Conservation (phyloP, 495 filamentous ascomycete genomes). For the Hypoxylon cercidicola region DNA sequence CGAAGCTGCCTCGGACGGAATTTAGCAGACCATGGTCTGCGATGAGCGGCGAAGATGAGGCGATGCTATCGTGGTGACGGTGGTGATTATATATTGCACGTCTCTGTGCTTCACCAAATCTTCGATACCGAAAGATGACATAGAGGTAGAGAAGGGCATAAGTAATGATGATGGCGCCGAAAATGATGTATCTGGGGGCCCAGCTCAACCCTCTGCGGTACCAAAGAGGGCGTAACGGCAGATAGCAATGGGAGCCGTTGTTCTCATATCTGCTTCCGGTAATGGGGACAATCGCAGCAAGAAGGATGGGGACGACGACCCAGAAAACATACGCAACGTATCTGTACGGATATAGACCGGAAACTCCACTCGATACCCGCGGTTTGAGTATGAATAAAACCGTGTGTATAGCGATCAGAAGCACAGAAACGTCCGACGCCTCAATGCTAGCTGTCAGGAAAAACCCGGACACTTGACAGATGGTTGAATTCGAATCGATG, state of each 20-base stretch:
- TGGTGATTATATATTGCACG: constrained; percentile 29
- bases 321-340: constrained; percentile 63
- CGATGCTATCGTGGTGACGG: constrained; percentile 21
- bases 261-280: constrained; percentile 63
- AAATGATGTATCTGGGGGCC: constrained; percentile 77
- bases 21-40: constrained; percentile 54
- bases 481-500: constrained; percentile 59
- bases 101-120: constrained; percentile 45
- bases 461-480: constrained; percentile 77
- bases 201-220: constrained; percentile 73
- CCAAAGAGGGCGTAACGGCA: constrained; percentile 71
- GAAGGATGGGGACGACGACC: constrained; percentile 65
- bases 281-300: constrained; percentile 72
- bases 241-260: constrained; percentile 72
- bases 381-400: constrained; percentile 73
- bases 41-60: constrained; percentile 52
- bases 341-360: constrained; percentile 73
- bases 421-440: constrained; percentile 73
- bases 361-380: constrained; percentile 45
- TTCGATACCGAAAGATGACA: constrained; percentile 52
- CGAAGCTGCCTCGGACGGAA: constrained; percentile 44
- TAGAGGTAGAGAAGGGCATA: constrained; percentile 76
- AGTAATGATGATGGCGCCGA: constrained; percentile 67
- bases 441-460: constrained; percentile 71
- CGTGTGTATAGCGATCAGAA: constrained; percentile 77